Base-by-base conservation (phyloP, 177 flowering plant species). In the Telopea speciosissima region DNA sequence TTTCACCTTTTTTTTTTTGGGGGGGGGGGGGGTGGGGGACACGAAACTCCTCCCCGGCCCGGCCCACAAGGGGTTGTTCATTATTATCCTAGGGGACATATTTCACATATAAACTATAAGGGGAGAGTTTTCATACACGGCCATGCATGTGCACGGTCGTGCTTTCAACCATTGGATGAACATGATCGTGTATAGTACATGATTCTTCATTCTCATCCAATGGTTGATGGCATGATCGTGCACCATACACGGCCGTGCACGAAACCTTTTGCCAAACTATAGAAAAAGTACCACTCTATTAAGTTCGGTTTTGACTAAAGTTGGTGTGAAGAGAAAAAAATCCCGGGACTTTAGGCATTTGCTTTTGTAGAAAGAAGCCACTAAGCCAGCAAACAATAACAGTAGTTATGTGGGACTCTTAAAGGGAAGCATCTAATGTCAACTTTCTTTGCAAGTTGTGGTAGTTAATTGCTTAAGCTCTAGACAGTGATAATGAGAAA, bases 371-470 rank as follows among this genome's bases (percentile, higher is more conserved):
- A 59, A 72, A 70, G 24, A 60, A 58, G 44, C 33, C 52, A 23
- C 68, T 24, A 69, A 69, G 67, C 71, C 66, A 74, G 67, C 70
- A 74, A 68, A 36, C 40, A 0, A 28, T 28, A 28, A 36, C 40
- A 36, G 40, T 72, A 73, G 6, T 63, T 33, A 49, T 70, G 75
- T 72, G 80, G 76, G 74, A 72, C 58, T 70, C 28, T 28, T 62
- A 36, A 44, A 17, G 64, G 68, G 28, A 59, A 42, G 67, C 74
- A 72, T 28, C 66, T 24, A 73, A 52, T 54, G 63, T 24, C 74
- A 70, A 70, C 66, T 73, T 66, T 52, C 6, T 62, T 62, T 62
- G 65, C 70, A 68, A 72, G 68, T 72, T 59, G 73, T 24, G 68
- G 64, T 70, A 58, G 54, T 69, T 70, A 58, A 36, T 69, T 65